Base-by-base conservation (phyloP, 179 eudicot species). In the Nepenthes alata region DNA sequence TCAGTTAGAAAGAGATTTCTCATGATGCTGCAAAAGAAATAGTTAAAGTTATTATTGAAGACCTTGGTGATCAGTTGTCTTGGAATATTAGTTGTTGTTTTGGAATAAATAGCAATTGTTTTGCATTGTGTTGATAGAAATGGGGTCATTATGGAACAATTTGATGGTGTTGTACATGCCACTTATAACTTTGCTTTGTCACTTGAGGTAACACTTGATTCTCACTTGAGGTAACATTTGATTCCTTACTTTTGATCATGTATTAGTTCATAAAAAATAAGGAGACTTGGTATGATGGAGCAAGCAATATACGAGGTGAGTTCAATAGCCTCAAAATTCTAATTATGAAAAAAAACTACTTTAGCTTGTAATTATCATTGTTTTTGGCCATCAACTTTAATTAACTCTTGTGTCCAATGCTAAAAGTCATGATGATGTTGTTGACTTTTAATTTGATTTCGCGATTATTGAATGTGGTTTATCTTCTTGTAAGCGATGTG, bases 311-410 rank as follows among this genome's bases (percentile, higher is more conserved):
- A 54, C 64, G n/a, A 45, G 54, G 64, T 60, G 53, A 45, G 5
- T 16, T 47, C 14, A 48, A 51, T 48, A 48, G 70, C 11, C 53
- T 59, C 1, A 52, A 67, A 53, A 25, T 25, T 25, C 25, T 25
- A 11, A 52, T 52, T n/a, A 52, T 5, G 4, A 75, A 25, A 71
- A 25, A 16, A 71, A 71, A 75, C 53, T 75, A 58, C 7, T 70
- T 72, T 61, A 67, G 25, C 25, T 25, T 25, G 25, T 25, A 25
- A 25, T 25, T 25, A 25, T 25, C 25, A 25, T 25, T 25, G 25
- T 25, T 25, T 25, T 25, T 25, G 25, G 25, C 79, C 15, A 74
- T 66, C 70, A 74, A 56, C 78, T 74, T 49, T 72, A 78, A 16
- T 44, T 65, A 0, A 53, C 66, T 0, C 68, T 75, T 48, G 67